A percentile compares a stretch with the other conserved stretches of the same genome.
phyloP scores from a whole-genome alignment of 2,329 filamentous ascomycete species.

The Myotisia sp. region DNA sequence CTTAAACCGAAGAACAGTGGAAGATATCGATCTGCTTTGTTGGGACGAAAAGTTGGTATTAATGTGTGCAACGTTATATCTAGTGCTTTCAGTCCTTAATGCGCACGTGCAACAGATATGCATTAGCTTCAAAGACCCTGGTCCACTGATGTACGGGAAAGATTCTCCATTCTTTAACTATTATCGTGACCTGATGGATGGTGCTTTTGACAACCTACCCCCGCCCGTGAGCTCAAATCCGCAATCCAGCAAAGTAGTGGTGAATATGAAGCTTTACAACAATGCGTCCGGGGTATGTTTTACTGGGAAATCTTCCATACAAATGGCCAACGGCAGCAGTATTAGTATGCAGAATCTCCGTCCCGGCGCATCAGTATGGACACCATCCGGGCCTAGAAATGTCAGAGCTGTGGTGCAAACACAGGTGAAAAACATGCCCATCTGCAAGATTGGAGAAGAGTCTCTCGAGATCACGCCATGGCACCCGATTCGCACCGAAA shows the following conservation, averaged over 20 bases:
- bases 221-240: slow-evolving; percentile 7
- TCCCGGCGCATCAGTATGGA: slow-evolving; percentile 36
- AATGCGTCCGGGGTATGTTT: slow-evolving; percentile 37
- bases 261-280: slow-evolving; percentile 36
- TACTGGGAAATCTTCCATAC: slow-evolving; percentile 35
- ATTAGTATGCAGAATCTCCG: slow-evolving; percentile 34
- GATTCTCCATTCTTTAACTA: slow-evolving; percentile 38
- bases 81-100: slow-evolving; percentile 40
- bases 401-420: slow-evolving; percentile 42
- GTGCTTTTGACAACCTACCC: slow-evolving; percentile 25
- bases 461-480: slow-evolving; percentile 43
- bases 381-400: slow-evolving; percentile 36
- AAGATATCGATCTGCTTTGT: too few relatives aligned
- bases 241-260: neutral
- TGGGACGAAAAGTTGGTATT: slow-evolving; percentile 45
- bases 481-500: slow-evolving; percentile 39
- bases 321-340: slow-evolving; percentile 25
- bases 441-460: slow-evolving; percentile 38
- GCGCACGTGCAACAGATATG: slow-evolving; percentile 45
- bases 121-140: slow-evolving; percentile 49
- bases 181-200: slow-evolving; percentile 38
- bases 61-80: slow-evolving; percentile 18
- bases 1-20: too few relatives aligned
- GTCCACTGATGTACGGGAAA: slow-evolving; percentile 41
- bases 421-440: slow-evolving; percentile 23